A percentile compares a stretch with the other conserved stretches of the same genome.
phyloP scores from a whole-genome alignment of 495 filamentous ascomycete genomes.

The Cercophora newfieldiana region DNA sequence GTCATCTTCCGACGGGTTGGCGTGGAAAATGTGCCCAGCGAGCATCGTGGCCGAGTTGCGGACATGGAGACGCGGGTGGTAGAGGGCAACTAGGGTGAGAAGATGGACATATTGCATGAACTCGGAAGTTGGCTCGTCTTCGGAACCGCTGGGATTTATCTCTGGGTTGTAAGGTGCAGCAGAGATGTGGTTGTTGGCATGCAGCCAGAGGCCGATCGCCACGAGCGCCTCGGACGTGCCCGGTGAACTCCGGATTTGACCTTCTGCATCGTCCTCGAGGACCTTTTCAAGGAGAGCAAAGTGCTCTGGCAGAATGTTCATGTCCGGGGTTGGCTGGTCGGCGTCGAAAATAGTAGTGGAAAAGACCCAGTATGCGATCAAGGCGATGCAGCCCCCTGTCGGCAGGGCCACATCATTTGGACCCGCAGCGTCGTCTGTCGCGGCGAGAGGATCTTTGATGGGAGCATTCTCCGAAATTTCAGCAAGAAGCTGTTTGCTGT shows the following conservation, averaged over 20 bases:
- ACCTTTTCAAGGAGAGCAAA: constrained; percentile 59
- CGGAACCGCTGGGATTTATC: constrained; percentile 6
- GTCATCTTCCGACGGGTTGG: constrained; percentile 67
- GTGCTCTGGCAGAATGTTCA: constrained; percentile 67
- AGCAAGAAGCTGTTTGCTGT: constrained; percentile 31
- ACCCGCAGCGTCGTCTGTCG: constrained; percentile 44
- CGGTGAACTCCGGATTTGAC: constrained; percentile 34
- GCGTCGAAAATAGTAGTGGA: constrained; percentile 55
- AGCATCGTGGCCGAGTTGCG: constrained; percentile 74
- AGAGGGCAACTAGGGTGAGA: constrained; percentile 63
- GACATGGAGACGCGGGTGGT: constrained; percentile 64
- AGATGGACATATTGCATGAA: constrained; percentile 62
- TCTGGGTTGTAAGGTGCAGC: constrained; percentile 15
- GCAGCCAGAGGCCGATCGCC: constrained; percentile 53
- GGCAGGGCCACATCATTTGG: constrained; percentile 71
- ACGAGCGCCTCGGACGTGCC: constrained; percentile 51
- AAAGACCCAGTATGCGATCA: constrained; percentile 59
- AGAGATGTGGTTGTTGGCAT: constrained; percentile 37
- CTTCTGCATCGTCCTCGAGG: constrained; percentile 49
- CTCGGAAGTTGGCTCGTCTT: constrained; percentile 34
- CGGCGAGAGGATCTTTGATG: constrained; percentile 37
- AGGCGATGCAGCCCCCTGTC: constrained; percentile 64
- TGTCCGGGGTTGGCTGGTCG: constrained; percentile 41
- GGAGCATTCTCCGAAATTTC: constrained; percentile 33
- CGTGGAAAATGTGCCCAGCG: constrained; percentile 69